A percentile compares a stretch with the other conserved stretches of the same genome.
phyloP scores from a whole-genome alignment of 169 alveolate species.

The Cardiosporidium cionae region DNA sequence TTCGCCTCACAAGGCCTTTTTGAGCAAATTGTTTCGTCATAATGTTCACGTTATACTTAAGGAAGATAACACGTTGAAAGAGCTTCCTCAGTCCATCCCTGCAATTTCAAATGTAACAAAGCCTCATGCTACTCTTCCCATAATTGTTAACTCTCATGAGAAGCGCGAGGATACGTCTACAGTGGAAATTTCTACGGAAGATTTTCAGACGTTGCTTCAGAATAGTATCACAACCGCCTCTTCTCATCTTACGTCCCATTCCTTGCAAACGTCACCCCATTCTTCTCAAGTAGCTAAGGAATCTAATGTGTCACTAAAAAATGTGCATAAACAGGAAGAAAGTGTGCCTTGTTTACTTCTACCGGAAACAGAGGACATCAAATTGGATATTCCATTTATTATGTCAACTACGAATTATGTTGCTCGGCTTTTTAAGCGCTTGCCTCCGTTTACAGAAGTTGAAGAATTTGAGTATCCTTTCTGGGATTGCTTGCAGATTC shows the following conservation, averaged over 20 bases:
- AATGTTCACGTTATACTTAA: not conserved
- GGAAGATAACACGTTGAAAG: slow-evolving; percentile 1
- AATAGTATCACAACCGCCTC: too few relatives aligned
- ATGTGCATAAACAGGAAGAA: not conserved
- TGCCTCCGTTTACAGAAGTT: slow-evolving; percentile 6
- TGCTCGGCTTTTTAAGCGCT: not conserved
- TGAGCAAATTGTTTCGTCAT: not conserved
- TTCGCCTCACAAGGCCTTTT: not conserved
- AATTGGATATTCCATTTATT: not conserved
- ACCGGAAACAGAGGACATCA: not conserved
- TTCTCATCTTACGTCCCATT: too few relatives aligned
- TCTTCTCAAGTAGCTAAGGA: not conserved
- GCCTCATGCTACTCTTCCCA: not conserved
- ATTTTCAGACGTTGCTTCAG: too few relatives aligned
- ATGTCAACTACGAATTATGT: not conserved
- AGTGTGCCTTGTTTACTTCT: not conserved
- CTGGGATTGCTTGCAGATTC: slow-evolving; percentile 13
- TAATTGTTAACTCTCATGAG: too few relatives aligned
- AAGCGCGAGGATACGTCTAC: too few relatives aligned
- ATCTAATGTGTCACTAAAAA: not conserved
- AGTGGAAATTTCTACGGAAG: not conserved
- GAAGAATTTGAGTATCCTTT: not conserved
- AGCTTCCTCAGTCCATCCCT: not conserved
- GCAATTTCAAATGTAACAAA: not conserved
- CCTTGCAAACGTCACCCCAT: not conserved